Base-by-base conservation (phyloP, 345 rosid species). In the Alliaria petiolata region DNA sequence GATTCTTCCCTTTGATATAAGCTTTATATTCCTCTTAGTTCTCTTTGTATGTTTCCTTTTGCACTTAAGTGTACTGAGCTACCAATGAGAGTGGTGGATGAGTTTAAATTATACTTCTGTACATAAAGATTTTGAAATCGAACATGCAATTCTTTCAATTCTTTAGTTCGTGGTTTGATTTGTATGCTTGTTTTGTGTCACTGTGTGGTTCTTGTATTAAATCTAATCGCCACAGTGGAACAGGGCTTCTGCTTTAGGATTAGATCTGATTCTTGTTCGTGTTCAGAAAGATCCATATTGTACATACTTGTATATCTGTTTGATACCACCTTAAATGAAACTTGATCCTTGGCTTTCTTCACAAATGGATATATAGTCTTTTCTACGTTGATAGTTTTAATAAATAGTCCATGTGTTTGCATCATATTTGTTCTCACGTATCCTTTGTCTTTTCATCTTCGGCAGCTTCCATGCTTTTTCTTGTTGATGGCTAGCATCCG, bases 381-480 rank as follows among this genome's bases (percentile, higher is more conserved):
- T 22, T 26, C 22, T 35, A 5, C 10, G 4, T 55, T 45, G 28
- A 22, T 44, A 22, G 14, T 33, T 69, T n/a, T 44, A 14, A 19
- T 19, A 6, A 19, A 30, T n/a, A 26, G 6, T 42, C 10, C 17
- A 12, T 3, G 4, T 34, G 28, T 49, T 26, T 50, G 34, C 62
- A 40, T 47, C 62, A 40, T 62, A 42, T 62, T 33, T 43, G 4
- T 52, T 40, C 62, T 62, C 47, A 45, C 65, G 36, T 58, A 58
- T 28, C 22, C 28, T 38, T 66, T 57, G 36, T 15, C 34, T n/a
- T 69, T 61, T 58, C 33, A 15, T 33, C 4, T 28, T 70, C 38
- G 65, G 75, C 86, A 93, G 97, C 83, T 84, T 40, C 98, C 98
- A 5, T 89, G 87, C 84, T 88, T 91, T 79, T 59, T 93, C 81